Percentiles rank a stretch among this genome's conserved stretches.
Evolutionary conservation across 805 yeast genomes (phyloP).

Genomic region (Groenewaldozyma salmanticensis): DNA sequence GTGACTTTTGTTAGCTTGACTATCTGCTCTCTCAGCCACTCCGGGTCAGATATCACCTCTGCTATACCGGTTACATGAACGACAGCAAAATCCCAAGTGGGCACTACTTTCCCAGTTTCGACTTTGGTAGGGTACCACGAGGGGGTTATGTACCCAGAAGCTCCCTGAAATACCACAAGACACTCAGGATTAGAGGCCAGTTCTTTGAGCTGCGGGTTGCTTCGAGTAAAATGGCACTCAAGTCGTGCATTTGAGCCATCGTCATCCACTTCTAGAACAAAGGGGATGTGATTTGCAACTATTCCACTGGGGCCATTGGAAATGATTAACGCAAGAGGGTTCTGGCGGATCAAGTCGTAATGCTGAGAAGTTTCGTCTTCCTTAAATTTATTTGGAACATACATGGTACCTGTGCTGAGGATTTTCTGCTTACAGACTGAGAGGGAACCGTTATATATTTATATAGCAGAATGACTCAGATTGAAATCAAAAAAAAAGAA

Average conservation of each 20-base stretch:
- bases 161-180: conserved; percentile 43
- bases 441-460: too few species aligned
- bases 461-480: too few species aligned
- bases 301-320: conserved; percentile 30
- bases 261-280: conserved; percentile 25
- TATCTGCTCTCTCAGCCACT: conserved; percentile 38
- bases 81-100: conserved; percentile 60
- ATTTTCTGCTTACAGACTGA: too few species aligned
- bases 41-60: conserved; percentile 33
- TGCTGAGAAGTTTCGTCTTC: neutral
- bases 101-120: conserved; percentile 50
- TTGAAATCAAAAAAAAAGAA: too few species aligned
- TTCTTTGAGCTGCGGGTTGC: conserved; percentile 38
- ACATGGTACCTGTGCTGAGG: too few species aligned
- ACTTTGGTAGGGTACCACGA: conserved; percentile 48
- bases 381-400: conserved; percentile 1
- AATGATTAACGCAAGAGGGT: conserved; percentile 44
- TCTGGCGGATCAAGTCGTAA: conserved; percentile 31
- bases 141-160: conserved; percentile 44
- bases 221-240: conserved; percentile 46
- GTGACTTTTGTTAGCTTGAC: conserved; percentile 36
- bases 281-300: conserved; percentile 46
- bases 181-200: conserved; percentile 24
- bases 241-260: too few species aligned
- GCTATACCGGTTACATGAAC: conserved; percentile 49